Evolutionary conservation across 2,329 filamentous ascomycete species (phyloP), one percentile per base, ranked within the genome.

Genomic region (Cordyceps cateniannulata): DNA sequence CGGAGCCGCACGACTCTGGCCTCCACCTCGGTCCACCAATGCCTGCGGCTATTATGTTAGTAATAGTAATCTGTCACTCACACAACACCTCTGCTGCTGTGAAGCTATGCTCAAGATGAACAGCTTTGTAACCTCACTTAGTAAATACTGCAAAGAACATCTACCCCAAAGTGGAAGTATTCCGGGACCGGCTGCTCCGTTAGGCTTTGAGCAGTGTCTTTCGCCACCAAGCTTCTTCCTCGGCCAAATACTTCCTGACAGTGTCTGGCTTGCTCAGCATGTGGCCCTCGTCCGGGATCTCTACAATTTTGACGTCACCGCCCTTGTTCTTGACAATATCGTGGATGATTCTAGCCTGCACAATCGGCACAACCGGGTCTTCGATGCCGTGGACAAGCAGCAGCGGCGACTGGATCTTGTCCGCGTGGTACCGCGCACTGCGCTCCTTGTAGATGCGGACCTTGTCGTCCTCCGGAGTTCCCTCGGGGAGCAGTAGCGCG

Each of bases 351-450:
- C 76, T 71, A 3, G 81, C 81, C 67, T 88, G 85, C 18, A 77
- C 74, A n/a, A 81, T 68, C 0, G 84, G 84, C 18, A 86, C 85
- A 1, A 87, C 77, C 45, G 77, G 79, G 65, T 87, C 85, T 4
- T 71, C 71, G 2, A 75, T 75, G 0, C 84, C 85, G 24, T 85
- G 81, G 5, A 87, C 65, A n/a, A 88, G 69, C 40, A 86, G 68
- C 24, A 87, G 66, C 1, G 82, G 81, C 2, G 77, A 71, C 44
- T 70, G 71, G 59, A 84, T 81, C 57, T 74, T 72, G n/a, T 76
- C 71, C 0, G 77, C 80, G 56, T 79, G 75, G 50, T 74, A 76
- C 16, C 81, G 68, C 0, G 82, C 80, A 60, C 81, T 83, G 14
- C 81, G 71, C 48, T 79, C 77, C 4, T 68, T 69, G 47, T 77